A percentile compares a stretch with the other conserved stretches of the same genome.
phyloP scores from a whole-genome alignment of 352 stramenopile species.

The Halophytophthora polymorphica region DNA sequence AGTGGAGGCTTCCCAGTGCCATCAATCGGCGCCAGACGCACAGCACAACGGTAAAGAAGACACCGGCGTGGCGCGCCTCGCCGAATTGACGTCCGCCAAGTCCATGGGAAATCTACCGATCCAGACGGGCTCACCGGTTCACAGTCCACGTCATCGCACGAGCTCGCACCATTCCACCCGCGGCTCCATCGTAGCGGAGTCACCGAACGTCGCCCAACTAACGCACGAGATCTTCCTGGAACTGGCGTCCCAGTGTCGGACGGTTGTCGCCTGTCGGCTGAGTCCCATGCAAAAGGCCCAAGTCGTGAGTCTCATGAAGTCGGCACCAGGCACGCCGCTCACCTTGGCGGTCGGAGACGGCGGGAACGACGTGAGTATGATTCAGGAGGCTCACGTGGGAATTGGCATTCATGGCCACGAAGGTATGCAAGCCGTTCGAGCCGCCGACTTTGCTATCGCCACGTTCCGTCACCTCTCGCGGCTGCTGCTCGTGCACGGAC shows the following conservation, averaged over 20 bases:
- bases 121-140: conserved; percentile 1
- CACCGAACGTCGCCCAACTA: conserved; percentile 16
- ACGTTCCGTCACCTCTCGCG: conserved; percentile 79
- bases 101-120: conserved; percentile 41
- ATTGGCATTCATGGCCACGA: conserved; percentile 99
- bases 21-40: conserved; percentile 6
- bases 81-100: conserved; percentile 48
- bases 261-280: conserved; percentile 84
- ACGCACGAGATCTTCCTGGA: conserved; percentile 77
- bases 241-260: conserved; percentile 80
- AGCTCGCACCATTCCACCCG: conserved; percentile 1
- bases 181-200: no score
- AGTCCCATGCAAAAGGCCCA: conserved; percentile 92
- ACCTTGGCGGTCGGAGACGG: conserved; percentile 98
- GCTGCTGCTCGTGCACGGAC: conserved; percentile 75
- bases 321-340: conserved; percentile 55
- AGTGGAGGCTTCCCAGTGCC: background rate
- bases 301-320: conserved; percentile 93
- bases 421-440: conserved; percentile 88
- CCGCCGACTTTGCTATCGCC: conserved; percentile 82
- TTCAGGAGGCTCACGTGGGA: conserved; percentile 98
- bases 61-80: conserved; percentile 11
- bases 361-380: conserved; percentile 99
- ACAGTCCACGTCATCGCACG: background rate
- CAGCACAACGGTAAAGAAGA: conserved; percentile 12